phyloP scores from a whole-genome alignment of 176 grass and related monocot species.

The Tillandsia leiboldiana region DNA sequence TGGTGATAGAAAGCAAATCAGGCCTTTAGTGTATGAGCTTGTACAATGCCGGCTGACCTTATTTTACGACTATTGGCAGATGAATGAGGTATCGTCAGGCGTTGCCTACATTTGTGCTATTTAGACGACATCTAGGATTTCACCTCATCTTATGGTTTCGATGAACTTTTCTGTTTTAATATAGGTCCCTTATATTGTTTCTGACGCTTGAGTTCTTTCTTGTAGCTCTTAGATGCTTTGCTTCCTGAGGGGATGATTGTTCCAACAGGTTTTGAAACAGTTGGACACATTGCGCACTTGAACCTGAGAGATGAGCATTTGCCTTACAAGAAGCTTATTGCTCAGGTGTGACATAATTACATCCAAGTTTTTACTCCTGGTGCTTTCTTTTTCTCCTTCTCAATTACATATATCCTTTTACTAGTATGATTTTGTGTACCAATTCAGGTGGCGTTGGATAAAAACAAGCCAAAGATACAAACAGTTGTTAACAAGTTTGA shows the following conservation, averaged over 20 bases:
- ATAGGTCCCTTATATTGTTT: background rate
- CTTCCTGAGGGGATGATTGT: constrained; percentile 69
- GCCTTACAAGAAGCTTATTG: constrained; percentile 77
- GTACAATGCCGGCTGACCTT: constrained; percentile 63
- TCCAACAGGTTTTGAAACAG: constrained; percentile 77
- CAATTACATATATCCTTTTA: constrained; percentile 11
- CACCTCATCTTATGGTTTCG: background rate
- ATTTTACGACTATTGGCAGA: constrained; percentile 77
- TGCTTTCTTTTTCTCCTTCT: constrained; percentile 8
- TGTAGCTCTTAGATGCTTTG: constrained; percentile 70
- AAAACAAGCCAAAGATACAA: constrained; percentile 92
- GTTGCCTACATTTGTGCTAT: background rate
- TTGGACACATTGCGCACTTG: constrained; percentile 85
- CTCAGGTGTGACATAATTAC: constrained; percentile 41
- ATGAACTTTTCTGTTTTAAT: background rate
- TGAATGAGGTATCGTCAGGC: constrained; percentile 58
- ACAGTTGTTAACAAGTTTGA: constrained; percentile 81
- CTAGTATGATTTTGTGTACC: background rate
- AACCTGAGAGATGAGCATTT: constrained; percentile 77
- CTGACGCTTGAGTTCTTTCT: constrained; percentile 20
- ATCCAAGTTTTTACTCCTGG: background rate
- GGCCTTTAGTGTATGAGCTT: constrained; percentile 54
- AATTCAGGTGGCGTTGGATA: constrained; percentile 71
- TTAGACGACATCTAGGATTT: background rate
- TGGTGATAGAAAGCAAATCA: constrained; percentile 29